Conservation (phyloP, 768 basidiomycete species). For the Termitomyces sp. region DNA sequence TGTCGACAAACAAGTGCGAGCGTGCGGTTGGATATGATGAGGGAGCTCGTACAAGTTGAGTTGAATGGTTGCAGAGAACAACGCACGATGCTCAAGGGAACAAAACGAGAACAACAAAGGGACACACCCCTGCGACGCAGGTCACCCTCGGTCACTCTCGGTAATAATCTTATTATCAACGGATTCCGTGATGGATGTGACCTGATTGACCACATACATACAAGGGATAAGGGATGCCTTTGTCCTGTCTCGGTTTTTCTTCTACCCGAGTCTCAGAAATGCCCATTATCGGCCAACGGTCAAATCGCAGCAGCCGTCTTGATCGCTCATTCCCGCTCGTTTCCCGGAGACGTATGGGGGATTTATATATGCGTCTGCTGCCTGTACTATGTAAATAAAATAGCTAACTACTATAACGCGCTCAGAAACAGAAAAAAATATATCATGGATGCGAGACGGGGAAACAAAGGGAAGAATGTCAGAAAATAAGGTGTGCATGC, state of each 20-base stretch:
- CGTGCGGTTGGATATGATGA: too few relatives aligned
- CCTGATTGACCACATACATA: not conserved
- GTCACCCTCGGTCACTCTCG: not conserved
- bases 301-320: not conserved
- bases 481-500: not conserved
- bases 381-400: not conserved
- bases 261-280: not conserved
- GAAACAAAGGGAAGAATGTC: not conserved
- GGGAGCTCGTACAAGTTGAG: too few relatives aligned
- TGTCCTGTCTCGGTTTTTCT: not conserved
- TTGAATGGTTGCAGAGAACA: too few relatives aligned
- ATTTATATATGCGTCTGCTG: not conserved
- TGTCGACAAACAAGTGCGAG: too few relatives aligned
- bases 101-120: too few relatives aligned
- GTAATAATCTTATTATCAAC: not conserved
- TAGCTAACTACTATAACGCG: not conserved
- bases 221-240: not conserved
- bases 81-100: too few relatives aligned
- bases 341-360: too few relatives aligned
- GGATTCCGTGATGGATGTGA: not conserved
- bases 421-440: conserved; percentile 19
- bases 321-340: not conserved
- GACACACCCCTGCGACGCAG: too few relatives aligned
- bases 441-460: conserved; percentile 11
- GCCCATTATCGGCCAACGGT: too few relatives aligned